A percentile compares a stretch with the other conserved stretches of the same genome.
phyloP scores from a whole-genome alignment of 1,139 yeast genomes.

The Schizosaccharomyces versatilis region DNA sequence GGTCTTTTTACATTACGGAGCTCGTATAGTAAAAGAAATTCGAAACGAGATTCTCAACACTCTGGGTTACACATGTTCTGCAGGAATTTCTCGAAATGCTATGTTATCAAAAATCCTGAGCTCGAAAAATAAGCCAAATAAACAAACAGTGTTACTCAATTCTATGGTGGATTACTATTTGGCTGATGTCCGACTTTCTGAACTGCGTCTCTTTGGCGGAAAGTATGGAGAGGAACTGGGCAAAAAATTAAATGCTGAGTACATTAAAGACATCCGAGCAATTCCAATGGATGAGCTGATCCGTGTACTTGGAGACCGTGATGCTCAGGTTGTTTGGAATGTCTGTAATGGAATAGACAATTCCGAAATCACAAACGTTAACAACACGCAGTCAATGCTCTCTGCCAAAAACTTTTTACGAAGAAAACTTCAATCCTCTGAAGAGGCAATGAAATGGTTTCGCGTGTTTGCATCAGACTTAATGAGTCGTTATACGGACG shows the following conservation, averaged over 20 bases:
- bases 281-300: conserved; percentile 16
- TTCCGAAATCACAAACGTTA: conserved; percentile 33
- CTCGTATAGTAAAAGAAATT: conserved; percentile 32
- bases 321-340: conserved; percentile 24
- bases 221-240: conserved; percentile 48
- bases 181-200: conserved; percentile 39
- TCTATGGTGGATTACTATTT: conserved; percentile 31
- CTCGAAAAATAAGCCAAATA: conserved; percentile 63
- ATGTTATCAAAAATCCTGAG: conserved; percentile 76
- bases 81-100: conserved; percentile 62
- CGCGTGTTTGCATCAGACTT: conserved; percentile 67
- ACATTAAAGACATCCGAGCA: conserved; percentile 16
- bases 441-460: conserved; percentile 59
- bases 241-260: conserved; percentile 15
- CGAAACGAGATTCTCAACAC: conserved; percentile 31
- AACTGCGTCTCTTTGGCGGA: conserved; percentile 84
- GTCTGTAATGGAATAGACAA: conserved; percentile 42
- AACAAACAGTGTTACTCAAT: conserved; percentile 39
- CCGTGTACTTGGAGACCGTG: conserved; percentile 24
- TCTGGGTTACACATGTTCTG: conserved; percentile 70
- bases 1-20: conserved; percentile 41
- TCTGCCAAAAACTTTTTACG: conserved; percentile 54
- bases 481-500: conserved; percentile 45
- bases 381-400: conserved; percentile 65
- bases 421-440: conserved; percentile 28